These are phyloP conservation scores for Exophiala mesophila DNA, from an alignment of 2,329 filamentous ascomycete genomes.

Conservation along the genomic window DNA sequence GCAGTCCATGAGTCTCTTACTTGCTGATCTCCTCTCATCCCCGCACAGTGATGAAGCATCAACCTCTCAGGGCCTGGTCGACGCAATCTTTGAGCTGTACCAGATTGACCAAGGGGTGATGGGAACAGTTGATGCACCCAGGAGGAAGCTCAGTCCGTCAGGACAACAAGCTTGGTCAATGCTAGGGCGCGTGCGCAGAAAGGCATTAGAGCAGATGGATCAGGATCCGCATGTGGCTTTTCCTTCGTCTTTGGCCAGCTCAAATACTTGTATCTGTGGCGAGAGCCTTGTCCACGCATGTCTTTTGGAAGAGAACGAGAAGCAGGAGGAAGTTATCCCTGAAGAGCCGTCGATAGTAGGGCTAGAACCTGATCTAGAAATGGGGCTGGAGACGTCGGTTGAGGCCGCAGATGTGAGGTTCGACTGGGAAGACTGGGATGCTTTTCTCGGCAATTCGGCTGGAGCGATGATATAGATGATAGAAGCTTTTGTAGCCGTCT, in stretches of 20 bases:
- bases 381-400: no score
- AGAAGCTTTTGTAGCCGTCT: no score
- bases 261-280: conserved; percentile 20
- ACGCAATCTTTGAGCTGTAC: conserved; percentile 24
- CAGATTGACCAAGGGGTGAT: conserved; percentile 23
- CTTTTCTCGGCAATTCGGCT: no score
- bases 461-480: no score
- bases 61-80: conserved; percentile 21
- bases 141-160: conserved; percentile 18
- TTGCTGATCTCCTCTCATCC: conserved; percentile 23
- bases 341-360: no score
- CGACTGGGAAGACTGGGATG: no score
- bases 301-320: no score
- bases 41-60: conserved; percentile 23
- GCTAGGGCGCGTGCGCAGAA: conserved; percentile 16
- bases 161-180: conserved; percentile 22
- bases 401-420: no score
- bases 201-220: conserved; percentile 19
- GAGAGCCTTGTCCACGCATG: no score
- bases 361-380: no score
- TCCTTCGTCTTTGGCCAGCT: conserved; percentile 15
- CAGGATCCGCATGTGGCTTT: conserved; percentile 20
- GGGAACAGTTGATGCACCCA: conserved; percentile 15
- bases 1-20: conserved; percentile 21
- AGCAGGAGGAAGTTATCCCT: no score